Evolutionary conservation across 192 early-diverging fungal genomes (phyloP), one percentile per base, ranked within the genome.

Genomic region (Helicostylum pulchrum): DNA sequence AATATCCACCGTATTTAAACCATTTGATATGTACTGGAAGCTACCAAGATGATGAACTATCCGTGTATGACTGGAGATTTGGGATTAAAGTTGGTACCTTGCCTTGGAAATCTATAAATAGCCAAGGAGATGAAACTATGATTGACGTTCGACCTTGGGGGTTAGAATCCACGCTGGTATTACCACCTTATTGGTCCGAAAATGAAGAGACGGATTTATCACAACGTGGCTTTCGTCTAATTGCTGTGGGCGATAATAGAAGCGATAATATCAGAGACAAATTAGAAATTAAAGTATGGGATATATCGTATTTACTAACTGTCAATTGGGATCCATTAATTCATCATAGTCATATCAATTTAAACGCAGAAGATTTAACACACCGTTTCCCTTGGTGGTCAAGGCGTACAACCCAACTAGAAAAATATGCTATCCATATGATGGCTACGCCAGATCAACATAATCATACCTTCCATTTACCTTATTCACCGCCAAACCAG

Each of bases 51-150:
- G 67, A 64, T 10, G 67, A 74, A n/a, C 42, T 74, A 10, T 58
- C 72, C n/a, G 45, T 74, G 17, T 74, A 65, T 19, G 72, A 74
- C 43, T 74, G 72, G 72, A 66, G 72, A 15, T 67, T 68, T 53
- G 72, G 72, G 7, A 30, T 68, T 19, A 63, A 56, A 21, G 66
- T 67, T 3, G 72, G 72, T 2, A 59, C 57, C 1, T 32, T 74
- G 45, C 72, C 72, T 7, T 26, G 26, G 26, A 26, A 26, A 26
- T 26, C 26, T 26, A 26, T 26, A 2, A 26, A 26, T 26, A 26
- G 26, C 2, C 26, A 26, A 26, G 26, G 26, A 26, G 26, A 26
- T 26, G 26, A 26, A 26, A 26, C 26, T 2, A 26, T 26, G 12
- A 44, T 44, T 2, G 61, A 62, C 26, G 48, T 70, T 15, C 46